Evolutionary conservation across 225 moss, liverwort and hornwort genomes (phyloP), one percentile per base, ranked within the genome.

Genomic region (Bryoerythrophyllum caledonicum): DNA sequence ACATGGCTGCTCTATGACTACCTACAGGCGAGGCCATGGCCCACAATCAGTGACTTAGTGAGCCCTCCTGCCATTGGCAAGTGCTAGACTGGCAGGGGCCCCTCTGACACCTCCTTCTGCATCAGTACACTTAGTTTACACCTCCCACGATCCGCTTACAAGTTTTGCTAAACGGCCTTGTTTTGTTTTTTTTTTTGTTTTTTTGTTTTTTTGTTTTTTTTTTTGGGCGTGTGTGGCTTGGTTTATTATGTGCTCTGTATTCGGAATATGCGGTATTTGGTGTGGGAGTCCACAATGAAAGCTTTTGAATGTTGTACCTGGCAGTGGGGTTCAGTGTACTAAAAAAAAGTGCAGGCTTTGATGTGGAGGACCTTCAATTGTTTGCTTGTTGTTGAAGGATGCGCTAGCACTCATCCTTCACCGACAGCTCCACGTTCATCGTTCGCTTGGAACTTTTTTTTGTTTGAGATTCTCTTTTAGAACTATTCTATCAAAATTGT

Each of bases 401-500:
- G 8, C 43, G 12, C 23, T 17, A 46, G 49, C 49, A 49, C 60
- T 43, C 37, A 32, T 25, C 8, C 63, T 74, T 67, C 79, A 83
- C 79, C 83, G 83, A 68, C 32, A 32, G 32, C 79, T 68, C 24
- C 16, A 34, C 66, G 4, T 83, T 79, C 76, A 57, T 76, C 72
- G 54, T 19, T 14, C 30, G 1, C 46, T 28, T 23, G 37, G 34
- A 44, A 20, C 34, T 34, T 34, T n/a, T 28, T 28, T 28, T 28
- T 28, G 28, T 28, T 28, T 28, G n/a, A 28, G 28, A 28, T 28
- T 28, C 3, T 28, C 2, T 28, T 28, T 28, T 28, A 28, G 28
- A 28, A 28, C 2, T 28, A 28, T 28, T 28, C 28, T 28, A 28
- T 28, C 2, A 28, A 28, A 28, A 28, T 28, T 28, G 2, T 28